phyloP scores from a whole-genome alignment of 371 early-diverging fungal species.

The Syncephalastrum contaminatum region DNA sequence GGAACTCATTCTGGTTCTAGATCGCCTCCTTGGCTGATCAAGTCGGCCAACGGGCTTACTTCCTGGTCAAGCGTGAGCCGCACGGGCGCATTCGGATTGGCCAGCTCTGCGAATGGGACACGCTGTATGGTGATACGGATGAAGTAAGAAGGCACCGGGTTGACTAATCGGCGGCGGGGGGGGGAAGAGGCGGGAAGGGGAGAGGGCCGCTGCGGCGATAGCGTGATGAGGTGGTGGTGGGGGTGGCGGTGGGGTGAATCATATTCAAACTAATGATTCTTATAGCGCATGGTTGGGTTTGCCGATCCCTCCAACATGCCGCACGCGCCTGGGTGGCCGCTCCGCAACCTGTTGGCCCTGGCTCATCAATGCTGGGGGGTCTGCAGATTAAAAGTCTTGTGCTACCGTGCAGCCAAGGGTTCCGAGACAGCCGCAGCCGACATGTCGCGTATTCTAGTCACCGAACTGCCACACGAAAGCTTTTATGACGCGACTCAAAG shows the following conservation, averaged over 20 bases:
- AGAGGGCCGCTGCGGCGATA: neutral
- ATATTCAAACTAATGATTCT: neutral
- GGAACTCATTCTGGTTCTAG: conserved; percentile 4
- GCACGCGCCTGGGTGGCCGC: conserved; percentile 83
- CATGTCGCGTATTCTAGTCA: conserved; percentile 16
- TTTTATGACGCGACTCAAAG: neutral
- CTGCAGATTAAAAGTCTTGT: conserved; percentile 58
- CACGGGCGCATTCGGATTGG: conserved; percentile 13
- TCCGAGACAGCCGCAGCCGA: conserved; percentile 9
- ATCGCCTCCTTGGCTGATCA: conserved; percentile 11
- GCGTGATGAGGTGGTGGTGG: neutral
- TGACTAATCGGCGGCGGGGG: no score
- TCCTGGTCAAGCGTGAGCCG: conserved; percentile 9
- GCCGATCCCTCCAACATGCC: conserved; percentile 77
- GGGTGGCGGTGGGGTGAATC: neutral
- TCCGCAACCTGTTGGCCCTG: conserved; percentile 80
- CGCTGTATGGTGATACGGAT: conserved; percentile 14
- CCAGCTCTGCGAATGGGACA: conserved; percentile 31
- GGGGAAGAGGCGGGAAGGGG: neutral
- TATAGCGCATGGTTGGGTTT: conserved; percentile 66
- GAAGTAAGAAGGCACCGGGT: conserved; percentile 8
- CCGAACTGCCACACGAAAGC: conserved; percentile 18
- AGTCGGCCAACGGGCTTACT: conserved; percentile 5
- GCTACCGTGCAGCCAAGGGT: conserved; percentile 64
- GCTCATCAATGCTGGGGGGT: conserved; percentile 40